phyloP scores from a whole-genome alignment of 805 yeast genomes.

The Vanderwaltozyma verrucispora region DNA sequence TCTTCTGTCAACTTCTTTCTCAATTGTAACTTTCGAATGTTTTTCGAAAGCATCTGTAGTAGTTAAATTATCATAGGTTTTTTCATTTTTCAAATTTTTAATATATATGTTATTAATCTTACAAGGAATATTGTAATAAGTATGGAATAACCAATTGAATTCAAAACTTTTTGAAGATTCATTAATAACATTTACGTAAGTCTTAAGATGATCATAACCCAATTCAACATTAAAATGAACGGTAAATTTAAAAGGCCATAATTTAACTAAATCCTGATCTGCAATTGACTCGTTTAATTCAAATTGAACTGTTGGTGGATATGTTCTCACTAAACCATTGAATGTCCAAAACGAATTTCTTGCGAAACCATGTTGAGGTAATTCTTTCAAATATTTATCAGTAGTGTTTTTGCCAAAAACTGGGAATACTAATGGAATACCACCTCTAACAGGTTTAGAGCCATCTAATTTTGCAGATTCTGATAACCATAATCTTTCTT shows the following conservation, averaged over 20 bases:
- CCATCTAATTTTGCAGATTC: conserved; percentile 77
- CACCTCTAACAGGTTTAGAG: conserved; percentile 90
- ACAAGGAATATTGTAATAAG: conserved; percentile 68
- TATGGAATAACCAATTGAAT: conserved; percentile 90
- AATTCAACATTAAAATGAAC: conserved; percentile 56
- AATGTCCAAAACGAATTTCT: conserved; percentile 85
- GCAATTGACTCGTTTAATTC: conserved; percentile 82
- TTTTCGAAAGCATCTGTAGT: conserved; percentile 50
- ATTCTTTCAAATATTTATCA: conserved; percentile 43
- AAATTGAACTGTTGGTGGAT: conserved; percentile 72
- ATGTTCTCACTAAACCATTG: conserved; percentile 64
- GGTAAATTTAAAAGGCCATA: conserved; percentile 57
- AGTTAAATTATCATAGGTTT: conserved; percentile 65
- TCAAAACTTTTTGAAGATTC: conserved; percentile 51
- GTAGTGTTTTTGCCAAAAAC: conserved; percentile 64
- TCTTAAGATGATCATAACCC: conserved; percentile 44
- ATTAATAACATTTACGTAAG: conserved; percentile 65
- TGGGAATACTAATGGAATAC: conserved; percentile 91
- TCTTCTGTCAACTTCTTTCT: conserved; percentile 74
- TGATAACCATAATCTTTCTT: conserved; percentile 74
- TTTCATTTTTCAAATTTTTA: conserved; percentile 59
- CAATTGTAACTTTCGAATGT: conserved; percentile 57
- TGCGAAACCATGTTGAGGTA: conserved; percentile 96
- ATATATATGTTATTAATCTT: conserved; percentile 57
- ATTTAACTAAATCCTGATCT: conserved; percentile 50